Evolutionary conservation across 306 rosid genomes (phyloP).

Genomic region (Cucumis cinereus): DNA sequence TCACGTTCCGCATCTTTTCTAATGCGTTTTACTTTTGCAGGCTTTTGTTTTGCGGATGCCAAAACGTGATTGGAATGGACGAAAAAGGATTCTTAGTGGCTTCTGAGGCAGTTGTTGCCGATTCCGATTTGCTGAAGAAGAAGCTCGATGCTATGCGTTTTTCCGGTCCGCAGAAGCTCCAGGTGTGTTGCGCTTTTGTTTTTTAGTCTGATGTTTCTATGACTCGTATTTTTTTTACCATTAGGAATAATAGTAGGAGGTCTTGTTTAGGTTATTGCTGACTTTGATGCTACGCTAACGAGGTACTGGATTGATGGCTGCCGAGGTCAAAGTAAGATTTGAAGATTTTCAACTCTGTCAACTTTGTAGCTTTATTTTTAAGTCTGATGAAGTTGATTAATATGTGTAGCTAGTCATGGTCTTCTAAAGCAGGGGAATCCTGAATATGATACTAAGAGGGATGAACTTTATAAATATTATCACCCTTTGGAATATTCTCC

Average conservation of each 20-base stretch:
- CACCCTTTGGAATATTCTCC: conserved; percentile 83
- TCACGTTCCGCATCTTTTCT: not conserved
- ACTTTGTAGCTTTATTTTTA: not conserved
- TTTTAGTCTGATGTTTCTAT: not conserved
- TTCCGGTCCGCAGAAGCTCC: not conserved
- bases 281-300: conserved; percentile 85
- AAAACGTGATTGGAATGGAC: not conserved
- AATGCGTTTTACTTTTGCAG: not conserved
- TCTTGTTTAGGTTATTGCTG: conserved; percentile 54
- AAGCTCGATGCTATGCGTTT: not conserved
- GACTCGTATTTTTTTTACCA: not conserved
- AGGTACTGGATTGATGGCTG: conserved; percentile 58
- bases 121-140: not conserved
- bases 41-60: not conserved
- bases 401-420: conserved; percentile 59
- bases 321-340: conserved; percentile 65
- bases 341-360: not conserved
- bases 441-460: conserved; percentile 60
- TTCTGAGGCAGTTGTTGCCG: not conserved
- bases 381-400: not conserved
- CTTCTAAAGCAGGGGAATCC: conserved; percentile 75
- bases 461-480: conserved; percentile 52
- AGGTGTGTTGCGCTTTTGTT: not conserved
- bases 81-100: not conserved
- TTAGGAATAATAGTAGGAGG: not conserved